Evolutionary conservation across 164 flowering plant genomes (phyloP).

Genomic region (Stephania yunnanensis): DNA sequence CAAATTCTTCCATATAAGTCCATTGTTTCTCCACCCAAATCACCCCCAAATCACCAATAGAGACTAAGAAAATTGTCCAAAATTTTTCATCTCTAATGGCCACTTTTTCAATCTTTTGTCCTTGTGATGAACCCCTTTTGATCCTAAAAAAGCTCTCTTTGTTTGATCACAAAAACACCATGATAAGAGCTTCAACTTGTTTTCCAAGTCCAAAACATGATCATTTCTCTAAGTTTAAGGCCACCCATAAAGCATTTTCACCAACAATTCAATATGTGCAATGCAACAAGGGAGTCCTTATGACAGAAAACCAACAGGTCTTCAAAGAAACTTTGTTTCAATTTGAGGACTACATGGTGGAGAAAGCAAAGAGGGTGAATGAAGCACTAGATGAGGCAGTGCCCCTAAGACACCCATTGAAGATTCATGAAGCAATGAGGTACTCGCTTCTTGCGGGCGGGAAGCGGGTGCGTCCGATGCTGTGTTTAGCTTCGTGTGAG

Average conservation of each 20-base stretch:
- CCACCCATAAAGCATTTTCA: neutral
- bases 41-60: neutral
- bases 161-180: conserved; percentile 1
- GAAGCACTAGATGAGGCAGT: conserved; percentile 39
- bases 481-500: conserved; percentile 50
- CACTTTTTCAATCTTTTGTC: conserved; percentile 5
- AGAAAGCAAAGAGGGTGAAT: conserved; percentile 35
- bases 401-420: conserved; percentile 35
- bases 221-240: neutral
- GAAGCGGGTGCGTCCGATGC: conserved; percentile 47
- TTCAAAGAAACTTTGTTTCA: conserved; percentile 13
- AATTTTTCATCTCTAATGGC: conserved; percentile 5
- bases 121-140: neutral
- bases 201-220: neutral
- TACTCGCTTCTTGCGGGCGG: conserved; percentile 50
- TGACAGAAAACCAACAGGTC: neutral
- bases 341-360: conserved; percentile 35
- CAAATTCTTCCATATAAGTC: neutral
- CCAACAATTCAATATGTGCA: neutral
- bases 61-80: neutral
- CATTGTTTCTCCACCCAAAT: neutral
- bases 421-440: conserved; percentile 42
- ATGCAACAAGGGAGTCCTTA: neutral
- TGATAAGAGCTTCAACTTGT: neutral
- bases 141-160: neutral